phyloP scores from a whole-genome alignment of 2,329 filamentous ascomycete genomes.

The Fragosphaeria purpurea region DNA sequence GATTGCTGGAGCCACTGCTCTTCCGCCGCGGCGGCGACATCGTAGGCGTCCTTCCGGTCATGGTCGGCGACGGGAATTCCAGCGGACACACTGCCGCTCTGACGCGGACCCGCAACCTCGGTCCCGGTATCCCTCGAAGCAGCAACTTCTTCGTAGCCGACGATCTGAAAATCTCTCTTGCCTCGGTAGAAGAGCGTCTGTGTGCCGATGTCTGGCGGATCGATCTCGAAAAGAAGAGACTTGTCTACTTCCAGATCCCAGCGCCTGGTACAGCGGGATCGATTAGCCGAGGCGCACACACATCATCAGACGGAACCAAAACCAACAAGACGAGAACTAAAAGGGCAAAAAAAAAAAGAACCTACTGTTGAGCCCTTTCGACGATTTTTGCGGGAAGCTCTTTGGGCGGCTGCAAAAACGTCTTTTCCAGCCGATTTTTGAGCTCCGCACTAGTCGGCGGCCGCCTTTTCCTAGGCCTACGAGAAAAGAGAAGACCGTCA shows the following conservation, averaged over 20 bases:
- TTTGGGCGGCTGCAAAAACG: slow-evolving; percentile 69
- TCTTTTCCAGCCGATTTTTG: slow-evolving; percentile 60
- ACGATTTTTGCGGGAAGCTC: slow-evolving; percentile 80
- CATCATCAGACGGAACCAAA: too few relatives aligned
- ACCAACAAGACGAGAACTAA: slow-evolving; percentile 5
- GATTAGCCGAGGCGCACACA: too few relatives aligned
- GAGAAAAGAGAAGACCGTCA: slow-evolving; percentile 9
- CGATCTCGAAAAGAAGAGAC: slow-evolving; percentile 74
- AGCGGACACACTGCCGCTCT: slow-evolving; percentile 71
- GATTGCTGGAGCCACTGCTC: slow-evolving; percentile 33
- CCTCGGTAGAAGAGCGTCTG: slow-evolving; percentile 86
- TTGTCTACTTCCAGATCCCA: slow-evolving; percentile 80
- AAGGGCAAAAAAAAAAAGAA: neutral
- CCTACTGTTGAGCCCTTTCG: slow-evolving; percentile 70
- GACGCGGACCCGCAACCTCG: slow-evolving; percentile 79
- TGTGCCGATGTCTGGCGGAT: slow-evolving; percentile 87
- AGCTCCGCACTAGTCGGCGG: slow-evolving; percentile 35
- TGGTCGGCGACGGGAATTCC: slow-evolving; percentile 93
- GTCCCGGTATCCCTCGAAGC: slow-evolving; percentile 66
- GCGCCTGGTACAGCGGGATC: slow-evolving; percentile 21
- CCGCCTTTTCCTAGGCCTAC: slow-evolving; percentile 3
- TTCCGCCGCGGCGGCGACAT: slow-evolving; percentile 75
- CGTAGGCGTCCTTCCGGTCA: slow-evolving; percentile 74
- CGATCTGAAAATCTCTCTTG: slow-evolving; percentile 84
- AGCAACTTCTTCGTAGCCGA: slow-evolving; percentile 88